These are phyloP conservation scores for Tuber magnatum DNA, from an alignment of 495 filamentous ascomycete genomes.

Conservation along the genomic window DNA sequence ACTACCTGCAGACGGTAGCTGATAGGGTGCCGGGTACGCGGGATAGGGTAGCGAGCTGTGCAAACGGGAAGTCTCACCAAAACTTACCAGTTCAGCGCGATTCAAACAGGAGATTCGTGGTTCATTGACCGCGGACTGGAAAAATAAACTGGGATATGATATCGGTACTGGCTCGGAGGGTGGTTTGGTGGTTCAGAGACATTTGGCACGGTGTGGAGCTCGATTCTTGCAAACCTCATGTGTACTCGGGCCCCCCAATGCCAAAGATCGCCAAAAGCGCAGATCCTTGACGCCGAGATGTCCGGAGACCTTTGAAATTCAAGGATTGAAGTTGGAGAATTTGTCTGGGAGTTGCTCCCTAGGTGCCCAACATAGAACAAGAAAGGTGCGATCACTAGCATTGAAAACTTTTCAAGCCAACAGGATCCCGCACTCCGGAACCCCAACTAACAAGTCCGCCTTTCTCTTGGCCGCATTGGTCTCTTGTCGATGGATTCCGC, in stretches of 20 bases:
- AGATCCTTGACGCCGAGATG: not conserved
- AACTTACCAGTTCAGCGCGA: no score
- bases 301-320: not conserved
- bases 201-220: not conserved
- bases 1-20: not conserved
- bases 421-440: not conserved
- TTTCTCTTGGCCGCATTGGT: not conserved
- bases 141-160: not conserved
- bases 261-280: not conserved
- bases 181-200: not conserved
- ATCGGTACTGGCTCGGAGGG: not conserved
- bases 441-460: not conserved
- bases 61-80: not conserved
- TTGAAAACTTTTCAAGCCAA: not conserved
- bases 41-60: not conserved
- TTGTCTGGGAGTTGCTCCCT: not conserved
- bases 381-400: not conserved
- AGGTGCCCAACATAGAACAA: not conserved
- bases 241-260: not conserved
- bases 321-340: not conserved
- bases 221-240: not conserved
- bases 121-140: not conserved
- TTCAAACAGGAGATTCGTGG: not conserved
- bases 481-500: not conserved
- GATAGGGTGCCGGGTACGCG: no score